phyloP scores from a whole-genome alignment of 2,329 filamentous ascomycete genomes.

The Microdochium bolleyi region DNA sequence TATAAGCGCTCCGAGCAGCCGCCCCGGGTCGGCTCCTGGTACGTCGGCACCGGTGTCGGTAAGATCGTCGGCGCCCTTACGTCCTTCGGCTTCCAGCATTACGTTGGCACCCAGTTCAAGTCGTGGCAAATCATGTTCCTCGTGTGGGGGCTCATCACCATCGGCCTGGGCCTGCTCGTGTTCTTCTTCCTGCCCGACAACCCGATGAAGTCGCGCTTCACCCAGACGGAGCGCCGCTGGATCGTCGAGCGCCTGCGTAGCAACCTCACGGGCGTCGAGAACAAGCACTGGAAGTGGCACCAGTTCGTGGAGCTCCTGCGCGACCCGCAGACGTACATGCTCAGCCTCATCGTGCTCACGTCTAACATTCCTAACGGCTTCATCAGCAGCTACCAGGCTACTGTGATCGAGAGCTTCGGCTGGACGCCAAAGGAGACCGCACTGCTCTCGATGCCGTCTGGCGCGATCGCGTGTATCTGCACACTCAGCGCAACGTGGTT shows the following conservation, averaged over 20 bases:
- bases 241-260: slow-evolving; percentile 15
- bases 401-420: slow-evolving; percentile 32
- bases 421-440: slow-evolving; percentile 32
- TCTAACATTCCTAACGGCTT: slow-evolving; percentile 25
- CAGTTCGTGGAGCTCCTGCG: slow-evolving; percentile 13
- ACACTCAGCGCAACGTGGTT: slow-evolving; percentile 27
- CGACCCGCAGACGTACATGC: slow-evolving; percentile 15
- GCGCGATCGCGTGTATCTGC: slow-evolving; percentile 30
- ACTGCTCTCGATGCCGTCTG: slow-evolving; percentile 32
- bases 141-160: slow-evolving; percentile 27
- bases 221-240: slow-evolving; percentile 13
- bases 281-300: slow-evolving; percentile 16
- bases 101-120: slow-evolving; percentile 28
- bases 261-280: slow-evolving; percentile 18
- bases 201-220: slow-evolving; percentile 14
- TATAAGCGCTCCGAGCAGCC: slow-evolving; percentile 50
- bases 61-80: slow-evolving; percentile 31
- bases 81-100: slow-evolving; percentile 38
- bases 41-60: slow-evolving; percentile 35
- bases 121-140: slow-evolving; percentile 46
- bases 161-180: slow-evolving; percentile 11
- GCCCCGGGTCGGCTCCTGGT: slow-evolving; percentile 50
- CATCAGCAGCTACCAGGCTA: slow-evolving; percentile 30
- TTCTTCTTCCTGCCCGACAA: slow-evolving; percentile 14
- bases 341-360: slow-evolving; percentile 11